These are phyloP conservation scores for Phytophthora sojae DNA, from an alignment of 352 stramenopile species.

Conservation along the genomic window DNA sequence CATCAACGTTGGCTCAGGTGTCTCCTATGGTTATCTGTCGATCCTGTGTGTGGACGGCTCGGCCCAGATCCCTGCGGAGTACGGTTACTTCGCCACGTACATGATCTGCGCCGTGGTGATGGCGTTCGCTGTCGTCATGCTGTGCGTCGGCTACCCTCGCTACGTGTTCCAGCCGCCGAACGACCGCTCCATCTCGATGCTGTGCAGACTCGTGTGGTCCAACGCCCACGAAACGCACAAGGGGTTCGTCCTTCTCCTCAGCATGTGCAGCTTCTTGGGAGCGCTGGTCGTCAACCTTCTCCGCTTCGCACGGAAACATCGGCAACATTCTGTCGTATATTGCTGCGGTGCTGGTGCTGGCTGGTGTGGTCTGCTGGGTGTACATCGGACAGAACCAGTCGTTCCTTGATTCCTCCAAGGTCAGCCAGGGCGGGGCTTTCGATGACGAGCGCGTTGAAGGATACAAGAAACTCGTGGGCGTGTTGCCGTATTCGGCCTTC, in stretches of 20 bases:
- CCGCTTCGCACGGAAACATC: slow-evolving; percentile 26
- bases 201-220: slow-evolving; percentile 42
- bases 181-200: slow-evolving; percentile 50
- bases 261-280: slow-evolving; percentile 36
- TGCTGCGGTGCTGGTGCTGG: slow-evolving; percentile 36
- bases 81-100: no score
- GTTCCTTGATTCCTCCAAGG: slow-evolving; percentile 53
- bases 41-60: slow-evolving; percentile 79
- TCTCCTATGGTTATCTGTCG: slow-evolving; percentile 82
- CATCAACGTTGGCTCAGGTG: slow-evolving; percentile 73
- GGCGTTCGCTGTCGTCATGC: slow-evolving; percentile 40
- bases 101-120: slow-evolving; percentile 55
- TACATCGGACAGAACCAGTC: slow-evolving; percentile 43
- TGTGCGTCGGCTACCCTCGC: slow-evolving; percentile 46
- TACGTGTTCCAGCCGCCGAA: slow-evolving; percentile 56
- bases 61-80: slow-evolving; percentile 66
- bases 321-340: slow-evolving; percentile 52
- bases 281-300: slow-evolving; percentile 60
- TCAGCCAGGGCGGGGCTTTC: slow-evolving; percentile 40
- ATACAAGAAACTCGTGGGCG: slow-evolving; percentile 56
- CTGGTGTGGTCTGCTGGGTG: slow-evolving; percentile 55
- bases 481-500: slow-evolving; percentile 58
- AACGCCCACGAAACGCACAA: slow-evolving; percentile 33
- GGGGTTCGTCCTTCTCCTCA: slow-evolving; percentile 37
- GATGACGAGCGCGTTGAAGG: slow-evolving; percentile 49